These are phyloP conservation scores for Mortierella sp. DNA, from an alignment of 371 early-diverging fungal genomes.

Conservation along the genomic window DNA sequence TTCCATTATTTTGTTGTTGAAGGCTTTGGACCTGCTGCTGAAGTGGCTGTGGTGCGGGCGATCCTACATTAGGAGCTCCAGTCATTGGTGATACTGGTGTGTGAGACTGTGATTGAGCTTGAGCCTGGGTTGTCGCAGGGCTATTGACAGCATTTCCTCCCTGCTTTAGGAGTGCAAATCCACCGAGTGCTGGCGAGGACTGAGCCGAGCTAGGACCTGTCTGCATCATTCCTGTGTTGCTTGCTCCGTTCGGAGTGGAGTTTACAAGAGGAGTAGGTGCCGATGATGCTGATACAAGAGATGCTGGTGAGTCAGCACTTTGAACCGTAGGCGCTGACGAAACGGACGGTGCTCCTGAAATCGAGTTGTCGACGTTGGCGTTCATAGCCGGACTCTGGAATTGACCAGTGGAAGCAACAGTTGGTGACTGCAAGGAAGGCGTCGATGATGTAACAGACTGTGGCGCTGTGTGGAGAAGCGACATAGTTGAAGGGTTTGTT, in stretches of 20 bases:
- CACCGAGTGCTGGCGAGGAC: slow-evolving; percentile 31
- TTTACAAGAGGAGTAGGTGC: slow-evolving; percentile 1
- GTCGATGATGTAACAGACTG: neutral
- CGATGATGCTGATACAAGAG: slow-evolving; percentile 2
- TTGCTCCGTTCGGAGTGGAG: slow-evolving; percentile 8
- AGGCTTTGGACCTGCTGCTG: slow-evolving; percentile 29
- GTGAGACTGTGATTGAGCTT: slow-evolving; percentile 25
- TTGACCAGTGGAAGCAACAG: slow-evolving; percentile 1
- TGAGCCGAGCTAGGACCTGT: slow-evolving; percentile 15
- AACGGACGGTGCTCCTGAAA: neutral
- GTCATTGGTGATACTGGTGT: slow-evolving; percentile 22
- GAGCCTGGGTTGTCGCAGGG: slow-evolving; percentile 39
- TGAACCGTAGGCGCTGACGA: neutral
- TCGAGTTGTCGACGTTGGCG: neutral
- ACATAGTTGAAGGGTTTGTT: slow-evolving; percentile 8
- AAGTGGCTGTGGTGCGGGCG: slow-evolving; percentile 24
- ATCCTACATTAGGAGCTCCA: slow-evolving; percentile 13
- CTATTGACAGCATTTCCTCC: slow-evolving; percentile 28
- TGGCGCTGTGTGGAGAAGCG: neutral
- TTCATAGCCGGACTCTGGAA: slow-evolving; percentile 10
- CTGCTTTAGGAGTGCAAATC: slow-evolving; percentile 21
- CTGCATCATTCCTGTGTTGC: slow-evolving; percentile 2
- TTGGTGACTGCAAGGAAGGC: slow-evolving; percentile 12
- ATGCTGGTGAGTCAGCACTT: slow-evolving; percentile 5
- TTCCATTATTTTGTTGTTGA: slow-evolving; percentile 19